Percentiles rank a stretch among this genome's conserved stretches.
Conservation (phyloP, 371 early-diverging fungal genomes). For the Paramicrosporidium saccamoebae region DNA sequence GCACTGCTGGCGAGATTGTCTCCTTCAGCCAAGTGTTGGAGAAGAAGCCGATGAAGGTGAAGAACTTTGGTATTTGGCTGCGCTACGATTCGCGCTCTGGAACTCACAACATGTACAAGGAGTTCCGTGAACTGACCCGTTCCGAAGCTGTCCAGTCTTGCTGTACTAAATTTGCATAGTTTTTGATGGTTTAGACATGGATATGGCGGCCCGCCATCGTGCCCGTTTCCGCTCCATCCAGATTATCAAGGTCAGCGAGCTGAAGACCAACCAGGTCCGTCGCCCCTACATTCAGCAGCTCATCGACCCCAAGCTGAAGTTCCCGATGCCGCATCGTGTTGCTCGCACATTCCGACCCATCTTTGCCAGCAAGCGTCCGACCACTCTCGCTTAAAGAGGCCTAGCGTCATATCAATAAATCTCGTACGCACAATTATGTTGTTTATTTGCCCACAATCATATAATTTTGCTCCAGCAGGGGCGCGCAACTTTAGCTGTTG, state of each 20-base stretch:
- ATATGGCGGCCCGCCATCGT: slow-evolving; percentile 96
- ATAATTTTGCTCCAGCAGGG: too few species aligned
- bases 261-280: slow-evolving; percentile 59
- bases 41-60: slow-evolving; percentile 67
- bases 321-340: slow-evolving; percentile 92
- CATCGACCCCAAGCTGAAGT: slow-evolving; percentile 41
- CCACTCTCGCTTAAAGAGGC: slow-evolving; percentile 24
- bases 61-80: slow-evolving; percentile 98
- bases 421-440: not conserved
- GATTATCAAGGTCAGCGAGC: slow-evolving; percentile 82
- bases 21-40: slow-evolving; percentile 88
- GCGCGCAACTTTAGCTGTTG: too few species aligned
- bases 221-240: slow-evolving; percentile 89
- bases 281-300: slow-evolving; percentile 91
- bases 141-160: slow-evolving; percentile 71
- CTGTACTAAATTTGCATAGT: slow-evolving; percentile 12
- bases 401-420: slow-evolving; percentile 1
- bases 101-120: slow-evolving; percentile 99
- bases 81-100: slow-evolving; percentile 97
- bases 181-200: slow-evolving; percentile 29
- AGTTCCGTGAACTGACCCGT: slow-evolving; percentile 91
- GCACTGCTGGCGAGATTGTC: slow-evolving; percentile 81
- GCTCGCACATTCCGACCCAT: slow-evolving; percentile 25
- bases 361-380: slow-evolving; percentile 47
- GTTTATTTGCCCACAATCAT: too few species aligned